Percentiles rank a stretch among this genome's conserved stretches.
Evolutionary conservation across 2,329 filamentous ascomycete species (phyloP).

Genomic region (Pestalotiopsis sp.): DNA sequence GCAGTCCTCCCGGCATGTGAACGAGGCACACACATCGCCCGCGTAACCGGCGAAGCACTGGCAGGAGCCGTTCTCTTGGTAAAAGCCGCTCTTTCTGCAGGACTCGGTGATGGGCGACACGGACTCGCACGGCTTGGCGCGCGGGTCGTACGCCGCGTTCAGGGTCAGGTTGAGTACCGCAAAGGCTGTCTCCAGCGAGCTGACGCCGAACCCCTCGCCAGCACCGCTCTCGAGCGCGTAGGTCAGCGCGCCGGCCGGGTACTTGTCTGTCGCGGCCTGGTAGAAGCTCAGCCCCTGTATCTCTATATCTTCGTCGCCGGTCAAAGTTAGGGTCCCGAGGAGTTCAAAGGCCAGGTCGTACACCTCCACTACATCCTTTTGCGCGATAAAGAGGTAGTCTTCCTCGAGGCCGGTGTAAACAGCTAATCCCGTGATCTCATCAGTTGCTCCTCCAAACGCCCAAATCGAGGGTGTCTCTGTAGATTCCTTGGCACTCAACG

Average conservation of each 20-base stretch:
- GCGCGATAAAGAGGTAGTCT: slow-evolving; percentile 43
- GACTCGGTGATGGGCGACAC: slow-evolving; percentile 31
- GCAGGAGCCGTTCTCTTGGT: slow-evolving; percentile 29
- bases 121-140: slow-evolving; percentile 21
- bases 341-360: slow-evolving; percentile 37
- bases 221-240: slow-evolving; percentile 42
- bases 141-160: slow-evolving; percentile 40
- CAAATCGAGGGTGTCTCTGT: slow-evolving; percentile 35
- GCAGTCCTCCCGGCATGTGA: slow-evolving; percentile 41
- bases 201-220: slow-evolving; percentile 38
- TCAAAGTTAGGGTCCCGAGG: slow-evolving; percentile 36
- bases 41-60: slow-evolving; percentile 44
- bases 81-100: slow-evolving; percentile 40
- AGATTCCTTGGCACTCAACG: slow-evolving; percentile 39
- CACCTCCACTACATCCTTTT: slow-evolving; percentile 36
- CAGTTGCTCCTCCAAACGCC: slow-evolving; percentile 33
- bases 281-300: slow-evolving; percentile 41
- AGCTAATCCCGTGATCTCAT: slow-evolving; percentile 41
- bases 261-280: slow-evolving; percentile 34
- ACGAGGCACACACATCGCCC: slow-evolving; percentile 33
- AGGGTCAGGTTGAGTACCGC: slow-evolving; percentile 29
- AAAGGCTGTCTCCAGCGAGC: slow-evolving; percentile 37
- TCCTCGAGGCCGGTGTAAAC: slow-evolving; percentile 35
- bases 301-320: slow-evolving; percentile 41
- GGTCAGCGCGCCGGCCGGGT: slow-evolving; percentile 38